phyloP scores from a whole-genome alignment of 768 basidiomycete species.

The Russula lepida region DNA sequence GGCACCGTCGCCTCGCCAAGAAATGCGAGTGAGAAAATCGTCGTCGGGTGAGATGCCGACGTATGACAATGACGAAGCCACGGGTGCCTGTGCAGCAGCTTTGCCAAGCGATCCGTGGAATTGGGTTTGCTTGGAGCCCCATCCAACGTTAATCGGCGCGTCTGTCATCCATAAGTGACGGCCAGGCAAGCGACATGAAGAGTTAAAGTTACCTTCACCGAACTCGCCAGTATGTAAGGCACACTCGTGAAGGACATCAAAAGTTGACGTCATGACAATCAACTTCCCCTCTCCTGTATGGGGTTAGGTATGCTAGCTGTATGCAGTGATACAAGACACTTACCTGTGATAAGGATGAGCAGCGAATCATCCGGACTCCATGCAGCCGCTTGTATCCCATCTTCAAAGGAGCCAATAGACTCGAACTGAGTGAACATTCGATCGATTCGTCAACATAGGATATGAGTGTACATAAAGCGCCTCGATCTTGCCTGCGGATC shows the following conservation, averaged over 20 bases:
- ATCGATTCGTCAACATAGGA: not conserved
- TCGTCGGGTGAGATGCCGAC: slow-evolving; percentile 61
- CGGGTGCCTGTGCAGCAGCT: slow-evolving; percentile 52
- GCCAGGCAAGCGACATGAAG: not conserved
- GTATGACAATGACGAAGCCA: slow-evolving; percentile 28
- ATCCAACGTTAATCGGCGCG: slow-evolving; percentile 90
- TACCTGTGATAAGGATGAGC: slow-evolving; percentile 76
- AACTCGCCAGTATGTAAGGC: slow-evolving; percentile 67
- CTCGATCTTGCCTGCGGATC: slow-evolving; percentile 33
- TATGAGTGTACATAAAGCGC: slow-evolving; percentile 29
- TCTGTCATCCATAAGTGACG: slow-evolving; percentile 38
- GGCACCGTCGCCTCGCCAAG: slow-evolving; percentile 91
- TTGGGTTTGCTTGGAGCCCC: slow-evolving; percentile 95
- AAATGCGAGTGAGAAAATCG: slow-evolving; percentile 60
- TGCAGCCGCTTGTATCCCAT: slow-evolving; percentile 69
- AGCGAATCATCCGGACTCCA: slow-evolving; percentile 93
- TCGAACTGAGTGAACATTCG: slow-evolving; percentile 42
- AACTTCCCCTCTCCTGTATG: slow-evolving; percentile 62
- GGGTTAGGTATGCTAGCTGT: not conserved
- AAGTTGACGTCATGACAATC: slow-evolving; percentile 79
- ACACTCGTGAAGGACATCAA: slow-evolving; percentile 80
- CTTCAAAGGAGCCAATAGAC: slow-evolving; percentile 80
- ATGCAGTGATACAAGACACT: slow-evolving; percentile 8
- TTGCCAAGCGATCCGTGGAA: slow-evolving; percentile 96
- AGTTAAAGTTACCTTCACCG: slow-evolving; percentile 57